Conservation (phyloP, 192 early-diverging fungal genomes). For the Funneliformis mosseae region DNA sequence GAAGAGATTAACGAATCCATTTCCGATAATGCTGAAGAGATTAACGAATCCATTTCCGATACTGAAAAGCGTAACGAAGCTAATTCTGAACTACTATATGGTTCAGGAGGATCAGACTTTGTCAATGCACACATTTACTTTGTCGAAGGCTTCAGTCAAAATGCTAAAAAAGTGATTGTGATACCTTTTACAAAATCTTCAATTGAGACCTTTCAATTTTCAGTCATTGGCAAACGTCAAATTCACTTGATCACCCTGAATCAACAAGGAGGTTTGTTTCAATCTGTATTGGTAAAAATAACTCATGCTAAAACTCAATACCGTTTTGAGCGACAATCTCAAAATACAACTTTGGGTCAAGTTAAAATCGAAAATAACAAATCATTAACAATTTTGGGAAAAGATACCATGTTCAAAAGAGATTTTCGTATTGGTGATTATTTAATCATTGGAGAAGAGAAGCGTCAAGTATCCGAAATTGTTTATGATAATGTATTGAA, state of each 20-base stretch:
- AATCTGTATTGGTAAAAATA: slow-evolving; percentile 15
- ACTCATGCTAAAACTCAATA: slow-evolving; percentile 27
- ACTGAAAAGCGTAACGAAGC: neutral
- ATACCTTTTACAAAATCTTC: slow-evolving; percentile 6
- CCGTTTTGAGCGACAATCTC: neutral
- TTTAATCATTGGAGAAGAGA: slow-evolving; percentile 31
- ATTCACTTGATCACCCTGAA: slow-evolving; percentile 13
- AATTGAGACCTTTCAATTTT: slow-evolving; percentile 21
- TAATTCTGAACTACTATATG: too few relatives aligned
- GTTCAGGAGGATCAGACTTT: neutral
- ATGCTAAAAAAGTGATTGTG: neutral
- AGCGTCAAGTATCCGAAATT: slow-evolving; percentile 17
- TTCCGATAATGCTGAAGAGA: neutral
- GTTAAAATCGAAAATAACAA: slow-evolving; percentile 12
- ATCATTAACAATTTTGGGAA: slow-evolving; percentile 19
- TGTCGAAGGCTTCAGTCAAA: neutral
- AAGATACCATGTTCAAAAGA: slow-evolving; percentile 11
- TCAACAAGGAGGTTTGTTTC: slow-evolving; percentile 6
- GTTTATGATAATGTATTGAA: slow-evolving; percentile 18
- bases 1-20: neutral
- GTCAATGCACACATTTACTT: neutral
- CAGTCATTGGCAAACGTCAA: slow-evolving; percentile 22
- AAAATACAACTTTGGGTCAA: neutral
- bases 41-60: neutral
- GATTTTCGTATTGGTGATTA: slow-evolving; percentile 12